Percentiles rank a stretch among this genome's conserved stretches.
Conservation (phyloP, 2,329 filamentous ascomycete genomes). For the Biscogniauxia sp. region DNA sequence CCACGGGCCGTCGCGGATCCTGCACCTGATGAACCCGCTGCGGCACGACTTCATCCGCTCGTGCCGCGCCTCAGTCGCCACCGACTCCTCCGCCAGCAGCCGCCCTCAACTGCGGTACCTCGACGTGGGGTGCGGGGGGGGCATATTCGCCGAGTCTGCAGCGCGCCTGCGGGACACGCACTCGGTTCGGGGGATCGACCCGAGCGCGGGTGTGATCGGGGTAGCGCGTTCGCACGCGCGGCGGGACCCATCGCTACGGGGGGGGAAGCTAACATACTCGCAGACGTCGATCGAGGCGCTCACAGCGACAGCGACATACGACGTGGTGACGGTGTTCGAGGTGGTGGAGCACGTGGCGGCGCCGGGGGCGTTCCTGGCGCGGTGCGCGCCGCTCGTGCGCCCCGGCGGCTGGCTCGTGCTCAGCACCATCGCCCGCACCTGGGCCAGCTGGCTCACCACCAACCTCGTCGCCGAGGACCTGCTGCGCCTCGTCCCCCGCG, state of each 20-base stretch:
- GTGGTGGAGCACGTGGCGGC: conserved; percentile 89
- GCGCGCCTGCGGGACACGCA: conserved; percentile 65
- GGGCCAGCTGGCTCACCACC: conserved; percentile 87
- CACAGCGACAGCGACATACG: conserved; percentile 54
- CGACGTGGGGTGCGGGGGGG: conserved; percentile 92
- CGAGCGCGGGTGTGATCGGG: conserved; percentile 68
- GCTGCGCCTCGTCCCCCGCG: conserved; percentile 80
- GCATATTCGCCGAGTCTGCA: conserved; percentile 90
- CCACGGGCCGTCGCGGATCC: conserved; percentile 82
- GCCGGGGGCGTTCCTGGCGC: conserved; percentile 70
- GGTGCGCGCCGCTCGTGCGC: conserved; percentile 71
- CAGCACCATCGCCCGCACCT: conserved; percentile 88
- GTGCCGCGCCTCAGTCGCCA: conserved; percentile 61
- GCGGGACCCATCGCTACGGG: conserved; percentile 65
- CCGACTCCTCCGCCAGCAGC: conserved; percentile 37
- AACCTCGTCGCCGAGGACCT: conserved; percentile 90
- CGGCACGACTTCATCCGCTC: conserved; percentile 85
- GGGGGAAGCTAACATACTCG: conserved; percentile 64
- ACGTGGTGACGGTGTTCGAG: conserved; percentile 87
- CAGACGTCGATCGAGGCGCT: conserved; percentile 70
- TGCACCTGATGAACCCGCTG: conserved; percentile 97
- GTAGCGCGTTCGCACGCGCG: conserved; percentile 75
- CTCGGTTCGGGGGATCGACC: conserved; percentile 72
- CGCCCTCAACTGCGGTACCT: conserved; percentile 81
- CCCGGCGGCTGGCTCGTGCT: conserved; percentile 92